These are phyloP conservation scores for Geotrichum cucujoidarum DNA, from an alignment of 1,139 yeast species.

Conservation along the genomic window DNA sequence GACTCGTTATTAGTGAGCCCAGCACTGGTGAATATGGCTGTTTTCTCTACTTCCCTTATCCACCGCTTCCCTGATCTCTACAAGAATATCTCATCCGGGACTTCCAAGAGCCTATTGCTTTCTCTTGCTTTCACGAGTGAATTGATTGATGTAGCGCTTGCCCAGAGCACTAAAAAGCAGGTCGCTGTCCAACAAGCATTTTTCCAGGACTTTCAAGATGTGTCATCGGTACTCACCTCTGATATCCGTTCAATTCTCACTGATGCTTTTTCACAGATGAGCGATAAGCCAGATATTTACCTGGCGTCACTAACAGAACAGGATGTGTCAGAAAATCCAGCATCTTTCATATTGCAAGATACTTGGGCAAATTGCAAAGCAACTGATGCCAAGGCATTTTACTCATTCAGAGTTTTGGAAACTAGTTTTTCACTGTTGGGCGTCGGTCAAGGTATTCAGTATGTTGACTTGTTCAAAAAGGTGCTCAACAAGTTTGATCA, in stretches of 20 bases:
- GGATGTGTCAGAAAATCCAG: neutral
- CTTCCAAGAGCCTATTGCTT: neutral
- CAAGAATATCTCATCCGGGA: neutral
- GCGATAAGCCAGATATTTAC: conserved; percentile 5
- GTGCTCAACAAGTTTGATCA: conserved; percentile 8
- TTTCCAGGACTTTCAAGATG: conserved; percentile 10
- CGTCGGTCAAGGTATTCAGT: conserved; percentile 4
- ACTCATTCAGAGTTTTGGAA: conserved; percentile 11
- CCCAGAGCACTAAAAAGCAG: conserved; percentile 5
- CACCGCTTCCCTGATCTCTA: conserved; percentile 10
- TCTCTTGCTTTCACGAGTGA: conserved; percentile 15
- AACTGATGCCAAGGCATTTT: conserved; percentile 9
- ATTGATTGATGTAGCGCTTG: conserved; percentile 9
- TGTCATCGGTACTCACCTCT: conserved; percentile 8
- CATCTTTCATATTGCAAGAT: neutral
- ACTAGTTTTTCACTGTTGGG: conserved; percentile 4
- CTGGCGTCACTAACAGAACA: conserved; percentile 3
- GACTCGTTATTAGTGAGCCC: neutral
- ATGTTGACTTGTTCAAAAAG: conserved; percentile 11
- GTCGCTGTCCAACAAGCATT: conserved; percentile 1
- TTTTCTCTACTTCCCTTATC: conserved; percentile 13
- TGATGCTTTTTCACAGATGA: neutral
- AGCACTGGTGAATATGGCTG: conserved; percentile 12
- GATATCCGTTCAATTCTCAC: conserved; percentile 9
- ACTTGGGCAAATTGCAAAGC: conserved; percentile 8